A percentile compares a stretch with the other conserved stretches of the same genome.
Evolutionary conservation across 2,329 filamentous ascomycete genomes (phyloP).

Genomic region (Botrytis galanthina): DNA sequence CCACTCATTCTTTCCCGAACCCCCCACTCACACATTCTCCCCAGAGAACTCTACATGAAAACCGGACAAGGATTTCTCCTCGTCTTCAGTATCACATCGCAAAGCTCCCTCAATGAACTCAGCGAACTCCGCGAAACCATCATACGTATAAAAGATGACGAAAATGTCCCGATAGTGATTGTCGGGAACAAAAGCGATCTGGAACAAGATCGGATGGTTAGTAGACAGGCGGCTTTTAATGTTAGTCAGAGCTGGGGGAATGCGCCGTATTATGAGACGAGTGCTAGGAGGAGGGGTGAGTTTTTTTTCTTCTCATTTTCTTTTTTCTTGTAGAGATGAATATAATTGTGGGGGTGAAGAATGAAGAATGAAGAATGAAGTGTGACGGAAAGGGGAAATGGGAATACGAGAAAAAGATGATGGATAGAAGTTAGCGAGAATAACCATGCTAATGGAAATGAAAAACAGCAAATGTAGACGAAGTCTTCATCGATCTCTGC

Average conservation of each 20-base stretch:
- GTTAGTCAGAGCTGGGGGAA: slow-evolving; percentile 69
- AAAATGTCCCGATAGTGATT: slow-evolving; percentile 67
- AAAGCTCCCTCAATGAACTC: slow-evolving; percentile 67
- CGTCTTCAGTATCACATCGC: slow-evolving; percentile 71
- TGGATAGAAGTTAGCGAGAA: too few relatives aligned
- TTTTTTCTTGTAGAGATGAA: background rate
- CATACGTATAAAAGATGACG: slow-evolving; percentile 69
- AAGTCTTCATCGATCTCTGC: slow-evolving; percentile 67
- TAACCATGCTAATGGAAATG: background rate
- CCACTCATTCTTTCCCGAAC: background rate
- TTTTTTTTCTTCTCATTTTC: background rate
- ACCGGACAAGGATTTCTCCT: slow-evolving; percentile 73
- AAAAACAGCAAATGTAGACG: slow-evolving; percentile 60
- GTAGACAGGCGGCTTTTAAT: slow-evolving; percentile 62
- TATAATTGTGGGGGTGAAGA: background rate
- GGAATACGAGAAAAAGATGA: background rate
- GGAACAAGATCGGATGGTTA: slow-evolving; percentile 67
- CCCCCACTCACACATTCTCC: background rate
- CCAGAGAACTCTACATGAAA: slow-evolving; percentile 70
- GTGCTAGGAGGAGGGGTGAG: slow-evolving; percentile 56
- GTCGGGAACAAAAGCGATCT: slow-evolving; percentile 74
- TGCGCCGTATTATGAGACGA: slow-evolving; percentile 72
- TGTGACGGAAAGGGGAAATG: background rate
- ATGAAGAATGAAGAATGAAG: background rate
- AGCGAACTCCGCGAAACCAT: slow-evolving; percentile 70